Base-by-base conservation (phyloP, 164 flowering plant genomes). In the Berberis thunbergii region DNA sequence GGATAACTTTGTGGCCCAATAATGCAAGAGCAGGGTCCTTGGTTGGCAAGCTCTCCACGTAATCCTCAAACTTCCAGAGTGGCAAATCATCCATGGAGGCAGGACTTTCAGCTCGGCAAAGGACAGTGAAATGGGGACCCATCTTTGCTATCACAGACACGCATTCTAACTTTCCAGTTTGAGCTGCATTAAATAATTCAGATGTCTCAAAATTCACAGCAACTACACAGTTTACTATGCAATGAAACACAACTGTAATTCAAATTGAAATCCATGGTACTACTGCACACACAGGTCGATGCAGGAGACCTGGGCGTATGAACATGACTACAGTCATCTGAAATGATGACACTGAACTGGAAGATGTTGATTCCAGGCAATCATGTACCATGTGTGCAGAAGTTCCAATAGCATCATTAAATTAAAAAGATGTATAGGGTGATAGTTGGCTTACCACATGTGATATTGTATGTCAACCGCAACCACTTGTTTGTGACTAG, bases 121-220 rank as follows among this genome's bases (percentile, higher is more conserved):
- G 84, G 59, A 95, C 82, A 43, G 83, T 85, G 75, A 89, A 83
- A 73, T 74, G 74, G 26, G 80, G 74, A 45, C 97, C 91, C n/a
- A 86, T 71, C 75, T 84, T 86, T 55, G 83, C 91, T 67, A 82
- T 64, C 39, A 91, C 83, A 60, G 89, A 86, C 63, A 85, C 42
- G 70, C 99, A 95, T 68, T 95, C 99, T 41, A 91, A 97, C 83
- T 91, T 95, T 61, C 99, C 99, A 72, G 90, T 87, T 78, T 83
- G 91, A 59, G 80, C 98, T 94, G 88, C 64, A 75, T 43, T 43
- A 48, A 70, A 39, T 60, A 67, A 77, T 54, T 63, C 52, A 64
- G 38, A 13, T 10, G 43, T 49, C 39, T 54, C 45, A 63, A 3
- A 60, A 55, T 59, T 39, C 26, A 55, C 41, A 54, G 38, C 55